Evolutionary conservation across 495 filamentous ascomycete species (phyloP).

Genomic region (Aspergillus asperescens): DNA sequence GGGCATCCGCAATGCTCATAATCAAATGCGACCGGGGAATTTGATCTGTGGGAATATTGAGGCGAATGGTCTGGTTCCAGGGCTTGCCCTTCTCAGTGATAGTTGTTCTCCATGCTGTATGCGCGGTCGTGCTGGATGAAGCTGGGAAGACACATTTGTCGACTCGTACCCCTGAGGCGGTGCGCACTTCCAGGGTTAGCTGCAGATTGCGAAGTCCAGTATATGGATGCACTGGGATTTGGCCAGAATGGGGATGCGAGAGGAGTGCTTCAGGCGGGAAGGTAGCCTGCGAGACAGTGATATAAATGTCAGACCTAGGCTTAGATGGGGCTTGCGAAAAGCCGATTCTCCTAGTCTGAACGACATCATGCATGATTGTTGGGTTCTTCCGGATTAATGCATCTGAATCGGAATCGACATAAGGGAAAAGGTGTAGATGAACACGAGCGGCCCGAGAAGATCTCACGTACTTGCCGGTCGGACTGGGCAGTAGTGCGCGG

Average conservation of each 20-base stretch:
- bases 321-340: constrained; percentile 89
- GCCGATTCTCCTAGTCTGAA: constrained; percentile 79
- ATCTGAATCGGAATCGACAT: constrained; percentile 69
- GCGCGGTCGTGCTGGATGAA: constrained; percentile 66
- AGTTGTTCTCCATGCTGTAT: constrained; percentile 83
- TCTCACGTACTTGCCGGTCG: constrained; percentile 65
- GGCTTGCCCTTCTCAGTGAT: constrained; percentile 68
- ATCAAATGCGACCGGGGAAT: constrained; percentile 82
- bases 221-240: constrained; percentile 58
- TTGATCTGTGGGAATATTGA: constrained; percentile 73
- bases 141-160: constrained; percentile 76
- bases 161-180: constrained; percentile 68
- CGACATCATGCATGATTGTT: constrained; percentile 76
- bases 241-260: constrained; percentile 71
- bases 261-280: constrained; percentile 73
- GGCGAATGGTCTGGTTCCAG: constrained; percentile 84
- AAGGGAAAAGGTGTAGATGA: constrained; percentile 70
- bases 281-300: constrained; percentile 71
- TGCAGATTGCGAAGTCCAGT: constrained; percentile 71
- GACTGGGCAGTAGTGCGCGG: constrained; percentile 65
- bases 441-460: constrained; percentile 65
- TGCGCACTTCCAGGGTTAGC: constrained; percentile 82
- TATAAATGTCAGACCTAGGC: constrained; percentile 86
- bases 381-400: constrained; percentile 77
- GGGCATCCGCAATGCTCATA: constrained; percentile 80